These are phyloP conservation scores for Phycomyces blakesleeanus DNA, from an alignment of 192 early-diverging fungal species.

Conservation along the genomic window DNA sequence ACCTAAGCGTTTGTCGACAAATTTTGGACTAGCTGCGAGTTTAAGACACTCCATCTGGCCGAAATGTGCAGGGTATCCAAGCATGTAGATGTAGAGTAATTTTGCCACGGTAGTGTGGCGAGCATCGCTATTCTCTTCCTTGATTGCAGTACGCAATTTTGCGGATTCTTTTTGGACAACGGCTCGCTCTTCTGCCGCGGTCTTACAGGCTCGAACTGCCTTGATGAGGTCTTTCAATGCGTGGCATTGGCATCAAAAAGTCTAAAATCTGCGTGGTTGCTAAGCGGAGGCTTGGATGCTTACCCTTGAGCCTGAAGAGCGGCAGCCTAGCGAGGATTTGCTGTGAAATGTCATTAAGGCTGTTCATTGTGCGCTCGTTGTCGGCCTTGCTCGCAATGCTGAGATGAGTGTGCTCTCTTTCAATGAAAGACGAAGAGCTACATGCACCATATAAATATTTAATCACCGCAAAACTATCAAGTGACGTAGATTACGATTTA, in stretches of 20 bases:
- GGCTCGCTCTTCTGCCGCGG: slow-evolving; percentile 95
- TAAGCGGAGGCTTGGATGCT: background rate
- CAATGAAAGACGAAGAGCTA: background rate
- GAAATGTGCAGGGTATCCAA: slow-evolving; percentile 98
- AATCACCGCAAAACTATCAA: too few species aligned
- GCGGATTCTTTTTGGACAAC: slow-evolving; percentile 97
- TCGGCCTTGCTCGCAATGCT: background rate
- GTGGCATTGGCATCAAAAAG: background rate
- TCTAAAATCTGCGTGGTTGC: background rate
- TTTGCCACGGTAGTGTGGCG: slow-evolving; percentile 95
- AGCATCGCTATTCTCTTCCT: slow-evolving; percentile 88
- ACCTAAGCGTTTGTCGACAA: slow-evolving; percentile 96
- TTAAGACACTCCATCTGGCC: slow-evolving; percentile 99
- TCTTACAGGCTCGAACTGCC: slow-evolving; percentile 94
- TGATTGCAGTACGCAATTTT: slow-evolving; percentile 93
- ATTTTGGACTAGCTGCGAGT: slow-evolving; percentile 87
- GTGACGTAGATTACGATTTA: too few species aligned
- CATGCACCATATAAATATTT: background rate
- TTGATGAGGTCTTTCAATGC: slow-evolving; percentile 72
- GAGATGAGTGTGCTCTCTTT: background rate
- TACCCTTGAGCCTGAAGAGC: slow-evolving; percentile 38
- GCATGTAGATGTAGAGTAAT: slow-evolving; percentile 97
- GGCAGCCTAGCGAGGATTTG: slow-evolving; percentile 39
- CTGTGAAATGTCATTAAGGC: slow-evolving; percentile 38
- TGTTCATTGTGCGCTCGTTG: slow-evolving; percentile 27